These are phyloP conservation scores for Centella asiatica DNA, from an alignment of 129 eudicot species.

Conservation along the genomic window DNA sequence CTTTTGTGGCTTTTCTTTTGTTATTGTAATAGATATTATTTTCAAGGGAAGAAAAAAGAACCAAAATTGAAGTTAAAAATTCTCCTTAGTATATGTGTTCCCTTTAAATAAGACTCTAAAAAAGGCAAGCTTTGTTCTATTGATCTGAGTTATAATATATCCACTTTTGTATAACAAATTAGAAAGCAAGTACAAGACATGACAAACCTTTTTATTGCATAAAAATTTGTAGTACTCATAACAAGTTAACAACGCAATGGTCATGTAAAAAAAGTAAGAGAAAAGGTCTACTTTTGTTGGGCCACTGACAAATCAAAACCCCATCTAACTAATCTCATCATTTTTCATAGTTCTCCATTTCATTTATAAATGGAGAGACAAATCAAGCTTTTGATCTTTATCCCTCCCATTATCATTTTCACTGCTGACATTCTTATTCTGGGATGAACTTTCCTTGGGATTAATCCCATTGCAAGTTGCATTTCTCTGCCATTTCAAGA, in stretches of 20 bases:
- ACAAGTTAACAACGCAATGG: neutral
- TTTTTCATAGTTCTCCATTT: neutral
- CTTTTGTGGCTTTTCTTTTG: too few relatives aligned
- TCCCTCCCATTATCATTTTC: slow-evolving; percentile 12
- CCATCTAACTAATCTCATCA: neutral
- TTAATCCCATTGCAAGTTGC: slow-evolving; percentile 2
- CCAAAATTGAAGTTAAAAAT: too few relatives aligned
- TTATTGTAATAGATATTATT: too few relatives aligned
- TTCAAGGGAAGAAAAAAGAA: too few relatives aligned
- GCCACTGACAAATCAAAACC: slow-evolving; percentile 1
- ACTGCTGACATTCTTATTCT: neutral
- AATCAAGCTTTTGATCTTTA: slow-evolving; percentile 45
- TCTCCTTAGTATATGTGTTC: too few relatives aligned
- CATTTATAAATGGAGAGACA: slow-evolving; percentile 51
- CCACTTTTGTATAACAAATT: too few relatives aligned
- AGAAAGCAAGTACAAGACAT: neutral
- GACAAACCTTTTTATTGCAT: slow-evolving; percentile 1
- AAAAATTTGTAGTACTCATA: too few relatives aligned
- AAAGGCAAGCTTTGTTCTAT: too few relatives aligned
- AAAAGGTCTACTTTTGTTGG: slow-evolving; percentile 15
- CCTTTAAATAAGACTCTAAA: too few relatives aligned
- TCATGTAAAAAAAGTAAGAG: slow-evolving; percentile 9
- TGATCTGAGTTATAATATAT: too few relatives aligned
- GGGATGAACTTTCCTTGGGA: neutral
- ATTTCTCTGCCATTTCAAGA: slow-evolving; percentile 38